Conservation (phyloP, 305 asterid genomes). For the Fraxinus dipetala region DNA sequence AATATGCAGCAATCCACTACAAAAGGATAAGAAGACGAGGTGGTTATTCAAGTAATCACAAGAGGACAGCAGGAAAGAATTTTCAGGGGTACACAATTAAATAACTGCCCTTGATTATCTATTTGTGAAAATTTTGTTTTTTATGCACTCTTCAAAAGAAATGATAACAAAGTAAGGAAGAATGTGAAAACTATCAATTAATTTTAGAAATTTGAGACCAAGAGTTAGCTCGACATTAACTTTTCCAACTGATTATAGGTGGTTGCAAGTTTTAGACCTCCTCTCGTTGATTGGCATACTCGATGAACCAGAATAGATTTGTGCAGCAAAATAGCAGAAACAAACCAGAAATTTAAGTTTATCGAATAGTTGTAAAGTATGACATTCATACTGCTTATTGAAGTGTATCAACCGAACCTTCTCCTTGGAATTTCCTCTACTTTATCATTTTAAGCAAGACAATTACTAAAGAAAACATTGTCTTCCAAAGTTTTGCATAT, state of each 20-base stretch:
- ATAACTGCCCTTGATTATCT: not conserved
- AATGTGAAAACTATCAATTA: not conserved
- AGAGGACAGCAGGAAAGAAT: not conserved
- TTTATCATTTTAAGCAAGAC: not conserved
- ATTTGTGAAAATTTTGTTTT: not conserved
- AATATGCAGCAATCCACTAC: constrained; percentile 89
- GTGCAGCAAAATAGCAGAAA: not conserved
- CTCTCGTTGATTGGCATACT: not conserved
- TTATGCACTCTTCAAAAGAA: not conserved
- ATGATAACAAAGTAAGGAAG: not conserved
- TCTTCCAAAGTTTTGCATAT: not conserved
- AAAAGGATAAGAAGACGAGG: constrained; percentile 12
- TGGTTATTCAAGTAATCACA: constrained; percentile 9
- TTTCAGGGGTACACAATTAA: not conserved
- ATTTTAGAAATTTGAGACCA: not conserved
- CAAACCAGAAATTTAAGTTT: not conserved
- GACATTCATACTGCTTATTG: not conserved
- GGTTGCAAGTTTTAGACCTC: not conserved
- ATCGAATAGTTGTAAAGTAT: not conserved
- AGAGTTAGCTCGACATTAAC: not conserved
- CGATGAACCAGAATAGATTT: not conserved
- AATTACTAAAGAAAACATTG: not conserved
- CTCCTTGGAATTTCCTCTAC: not conserved
- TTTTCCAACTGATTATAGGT: not conserved
- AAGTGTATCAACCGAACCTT: not conserved